A percentile compares a stretch with the other conserved stretches of the same genome.
These are phyloP conservation scores for Neonectria faginata DNA, from an alignment of 2,329 filamentous ascomycete species.

Conservation along the genomic window DNA sequence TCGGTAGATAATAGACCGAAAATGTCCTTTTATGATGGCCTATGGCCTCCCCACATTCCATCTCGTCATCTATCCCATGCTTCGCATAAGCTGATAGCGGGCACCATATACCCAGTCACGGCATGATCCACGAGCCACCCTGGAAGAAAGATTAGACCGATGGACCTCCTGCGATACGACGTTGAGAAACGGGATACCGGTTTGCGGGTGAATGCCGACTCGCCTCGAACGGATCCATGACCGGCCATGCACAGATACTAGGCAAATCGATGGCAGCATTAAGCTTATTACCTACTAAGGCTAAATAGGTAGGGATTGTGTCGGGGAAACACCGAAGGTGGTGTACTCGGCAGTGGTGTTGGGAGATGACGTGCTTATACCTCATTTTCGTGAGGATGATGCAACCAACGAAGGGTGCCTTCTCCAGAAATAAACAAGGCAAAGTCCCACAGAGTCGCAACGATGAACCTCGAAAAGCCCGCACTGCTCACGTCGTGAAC, in stretches of 20 bases:
- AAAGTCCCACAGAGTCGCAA: not conserved
- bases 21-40: constrained; percentile 10
- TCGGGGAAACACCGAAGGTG: constrained; percentile 10
- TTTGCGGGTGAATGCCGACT: constrained; percentile 3
- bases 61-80: constrained; percentile 11
- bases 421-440: not conserved
- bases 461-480: not conserved
- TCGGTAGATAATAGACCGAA: not conserved
- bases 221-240: not conserved
- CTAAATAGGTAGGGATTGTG: not conserved
- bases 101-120: not conserved
- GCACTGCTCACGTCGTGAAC: not conserved
- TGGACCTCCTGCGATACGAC: not conserved
- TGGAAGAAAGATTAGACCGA: not conserved
- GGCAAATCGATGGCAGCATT: not conserved
- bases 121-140: not conserved
- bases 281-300: not conserved
- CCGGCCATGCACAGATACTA: not conserved
- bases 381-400: constrained; percentile 22
- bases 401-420: not conserved
- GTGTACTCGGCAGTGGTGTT: constrained; percentile 8
- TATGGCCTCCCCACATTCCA: constrained; percentile 1
- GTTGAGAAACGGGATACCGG: not conserved
- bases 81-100: constrained; percentile 12
- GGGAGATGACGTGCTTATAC: constrained; percentile 26